Evolutionary conservation across 2,329 filamentous ascomycete species (phyloP), one percentile per base, ranked within the genome.

Genomic region (Fusarium sp.): DNA sequence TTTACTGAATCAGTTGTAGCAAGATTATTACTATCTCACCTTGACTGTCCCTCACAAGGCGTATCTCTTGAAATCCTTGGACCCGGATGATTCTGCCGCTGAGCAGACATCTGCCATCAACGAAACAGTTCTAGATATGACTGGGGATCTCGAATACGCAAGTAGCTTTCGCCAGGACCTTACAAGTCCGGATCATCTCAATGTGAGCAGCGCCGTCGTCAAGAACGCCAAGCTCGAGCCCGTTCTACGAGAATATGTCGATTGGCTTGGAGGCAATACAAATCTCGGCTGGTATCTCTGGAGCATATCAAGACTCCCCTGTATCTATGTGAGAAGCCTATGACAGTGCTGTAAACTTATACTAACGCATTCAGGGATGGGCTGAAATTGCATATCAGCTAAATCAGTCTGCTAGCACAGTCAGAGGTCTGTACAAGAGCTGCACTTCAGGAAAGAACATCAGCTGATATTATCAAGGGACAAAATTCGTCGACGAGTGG

Each of bases 271-370:
- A 51, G 28, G 2, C 2, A 51, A 51, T 24, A 24, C 47, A 0
- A 32, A 51, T 18, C 47, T 51, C 1, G 47, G 47, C 15, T 51
- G 22, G 28, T 51, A 51, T 2, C 48, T 51, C 15, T 51, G 30
- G 22, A 51, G 28, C 6, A 18, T 51, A 18, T 51, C 48, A 10
- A 32, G 48, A 24, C 22, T 51, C 28, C 28, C 48, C 2, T 51
- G 28, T 0, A 51, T 32, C 22, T 51, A 51, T 0, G 48, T 24
- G 2, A 32, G 47, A 2, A 5, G 0, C 3, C 4, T 1, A 10
- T 3, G 0, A 0, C 8, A 14, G 0, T 0, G 4, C 0, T 8
- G 15, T 5, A 5, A 8, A 24, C 11, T 10, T 7, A 0, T 14
- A 10, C 28, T 32, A 2, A 51, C 4, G 12, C 2, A 5, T 24